These are phyloP conservation scores for Phytopythium chamaehyphon DNA, from an alignment of 352 stramenopile species.

Conservation along the genomic window DNA sequence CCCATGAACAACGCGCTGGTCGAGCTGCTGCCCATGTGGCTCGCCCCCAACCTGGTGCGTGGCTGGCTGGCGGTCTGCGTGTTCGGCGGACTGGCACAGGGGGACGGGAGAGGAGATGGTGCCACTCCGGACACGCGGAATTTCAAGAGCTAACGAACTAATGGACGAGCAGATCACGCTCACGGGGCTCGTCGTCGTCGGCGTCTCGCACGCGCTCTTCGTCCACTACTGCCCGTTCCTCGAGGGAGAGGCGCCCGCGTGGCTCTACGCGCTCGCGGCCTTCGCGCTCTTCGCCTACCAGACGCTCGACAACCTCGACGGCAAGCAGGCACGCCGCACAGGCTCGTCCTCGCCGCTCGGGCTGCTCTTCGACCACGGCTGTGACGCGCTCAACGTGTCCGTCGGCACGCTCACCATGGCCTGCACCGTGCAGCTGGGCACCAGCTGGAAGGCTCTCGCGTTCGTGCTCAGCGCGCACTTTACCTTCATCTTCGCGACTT, in stretches of 20 bases:
- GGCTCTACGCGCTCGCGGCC: conserved; percentile 59
- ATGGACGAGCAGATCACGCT: conserved; percentile 82
- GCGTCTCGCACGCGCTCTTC: conserved; percentile 57
- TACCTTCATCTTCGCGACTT: conserved; percentile 86
- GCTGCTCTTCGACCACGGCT: conserved; percentile 83
- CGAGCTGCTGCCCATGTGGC: conserved; percentile 69
- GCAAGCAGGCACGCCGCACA: conserved; percentile 80
- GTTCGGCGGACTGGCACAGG: too few relatives aligned
- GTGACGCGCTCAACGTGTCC: conserved; percentile 79
- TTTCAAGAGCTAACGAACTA: not conserved
- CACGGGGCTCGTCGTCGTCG: conserved; percentile 62
- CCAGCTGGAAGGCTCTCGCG: conserved; percentile 75
- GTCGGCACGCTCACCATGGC: conserved; percentile 82
- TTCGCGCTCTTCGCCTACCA: conserved; percentile 72
- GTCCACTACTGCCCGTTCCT: conserved; percentile 69
- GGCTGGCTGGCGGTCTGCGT: too few relatives aligned
- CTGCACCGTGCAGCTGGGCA: conserved; percentile 66
- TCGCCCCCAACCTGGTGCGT: conserved; percentile 73
- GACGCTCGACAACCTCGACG: conserved; percentile 85
- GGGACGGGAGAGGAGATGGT: not conserved
- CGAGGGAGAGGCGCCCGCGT: conserved; percentile 61
- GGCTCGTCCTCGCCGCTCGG: conserved; percentile 76
- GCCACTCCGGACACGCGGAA: not conserved
- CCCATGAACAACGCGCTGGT: conserved; percentile 85
- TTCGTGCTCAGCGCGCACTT: conserved; percentile 73